Conservation (phyloP, 139 green algal species). For the Ettlia oleoabundans region DNA sequence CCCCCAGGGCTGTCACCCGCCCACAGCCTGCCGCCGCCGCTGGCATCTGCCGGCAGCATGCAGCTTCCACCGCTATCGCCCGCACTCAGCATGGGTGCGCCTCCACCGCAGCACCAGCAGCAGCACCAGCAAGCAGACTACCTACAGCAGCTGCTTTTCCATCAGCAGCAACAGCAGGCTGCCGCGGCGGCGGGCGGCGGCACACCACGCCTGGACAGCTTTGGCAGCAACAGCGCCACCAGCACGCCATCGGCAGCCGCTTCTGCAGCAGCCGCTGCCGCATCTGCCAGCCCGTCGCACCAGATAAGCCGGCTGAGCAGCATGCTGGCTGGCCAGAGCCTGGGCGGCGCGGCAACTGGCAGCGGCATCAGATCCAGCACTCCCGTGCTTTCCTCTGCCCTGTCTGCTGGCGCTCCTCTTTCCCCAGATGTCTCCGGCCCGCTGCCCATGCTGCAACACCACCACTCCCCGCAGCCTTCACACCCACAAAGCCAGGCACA, state of each 20-base stretch:
- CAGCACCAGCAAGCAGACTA: not conserved
- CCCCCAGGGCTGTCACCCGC: not conserved
- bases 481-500: not conserved
- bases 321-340: constrained; percentile 33
- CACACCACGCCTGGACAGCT: not conserved
- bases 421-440: not conserved
- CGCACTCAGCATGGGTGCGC: not conserved
- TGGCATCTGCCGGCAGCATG: not conserved
- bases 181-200: not conserved
- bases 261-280: not conserved
- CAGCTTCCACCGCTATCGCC: not conserved
- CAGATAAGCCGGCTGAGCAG: constrained; percentile 22
- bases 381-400: not conserved
- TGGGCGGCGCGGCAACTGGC: not conserved
- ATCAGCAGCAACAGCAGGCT: constrained; percentile 21
- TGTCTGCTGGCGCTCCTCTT: not conserved
- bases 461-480: not conserved
- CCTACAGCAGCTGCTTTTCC: constrained; percentile 13
- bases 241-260: not conserved
- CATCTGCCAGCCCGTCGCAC: constrained; percentile 1
- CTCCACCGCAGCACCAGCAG: not conserved
- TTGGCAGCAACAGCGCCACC: not conserved
- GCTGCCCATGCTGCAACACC: not conserved
- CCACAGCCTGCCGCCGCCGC: constrained; percentile 11
- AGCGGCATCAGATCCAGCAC: not conserved